phyloP scores from a whole-genome alignment of 257 asterid genomes.

The Euphrasia confusa region DNA sequence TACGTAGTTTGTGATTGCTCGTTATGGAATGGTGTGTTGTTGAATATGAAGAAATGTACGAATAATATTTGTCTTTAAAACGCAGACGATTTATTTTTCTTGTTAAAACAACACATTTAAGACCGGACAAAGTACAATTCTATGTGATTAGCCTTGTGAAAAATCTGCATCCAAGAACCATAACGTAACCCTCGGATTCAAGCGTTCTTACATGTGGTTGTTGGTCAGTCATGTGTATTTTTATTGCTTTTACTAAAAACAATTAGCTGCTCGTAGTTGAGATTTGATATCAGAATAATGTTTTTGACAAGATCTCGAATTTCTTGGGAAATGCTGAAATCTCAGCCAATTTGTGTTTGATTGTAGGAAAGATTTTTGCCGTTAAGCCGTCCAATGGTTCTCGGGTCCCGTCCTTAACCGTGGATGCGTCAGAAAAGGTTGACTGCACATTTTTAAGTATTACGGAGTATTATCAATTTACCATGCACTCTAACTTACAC shows the following conservation, averaged over 20 bases:
- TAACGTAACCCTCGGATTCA: slow-evolving; percentile 1
- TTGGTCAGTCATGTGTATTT: background rate
- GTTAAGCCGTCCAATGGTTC: slow-evolving; percentile 43
- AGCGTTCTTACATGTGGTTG: slow-evolving; percentile 10
- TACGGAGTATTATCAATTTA: no score
- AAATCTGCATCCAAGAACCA: slow-evolving; percentile 9
- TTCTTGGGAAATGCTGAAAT: slow-evolving; percentile 11
- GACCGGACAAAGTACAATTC: background rate
- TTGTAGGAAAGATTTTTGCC: slow-evolving; percentile 62
- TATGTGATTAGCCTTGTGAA: background rate
- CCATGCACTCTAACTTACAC: background rate
- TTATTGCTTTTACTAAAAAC: background rate
- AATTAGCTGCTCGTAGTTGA: background rate
- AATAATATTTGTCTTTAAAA: background rate
- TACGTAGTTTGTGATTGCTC: no score
- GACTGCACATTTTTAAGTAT: slow-evolving; percentile 13
- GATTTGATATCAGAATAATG: background rate
- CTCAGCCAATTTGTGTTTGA: slow-evolving; percentile 24
- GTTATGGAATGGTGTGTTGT: no score
- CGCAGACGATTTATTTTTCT: background rate
- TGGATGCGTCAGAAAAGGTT: slow-evolving; percentile 52
- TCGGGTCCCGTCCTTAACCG: slow-evolving; percentile 36
- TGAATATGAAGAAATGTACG: no score
- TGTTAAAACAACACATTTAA: no score
- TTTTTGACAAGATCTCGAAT: background rate